Base-by-base conservation (phyloP, 495 filamentous ascomycete species). In the Aspergillus olivimuriae region DNA sequence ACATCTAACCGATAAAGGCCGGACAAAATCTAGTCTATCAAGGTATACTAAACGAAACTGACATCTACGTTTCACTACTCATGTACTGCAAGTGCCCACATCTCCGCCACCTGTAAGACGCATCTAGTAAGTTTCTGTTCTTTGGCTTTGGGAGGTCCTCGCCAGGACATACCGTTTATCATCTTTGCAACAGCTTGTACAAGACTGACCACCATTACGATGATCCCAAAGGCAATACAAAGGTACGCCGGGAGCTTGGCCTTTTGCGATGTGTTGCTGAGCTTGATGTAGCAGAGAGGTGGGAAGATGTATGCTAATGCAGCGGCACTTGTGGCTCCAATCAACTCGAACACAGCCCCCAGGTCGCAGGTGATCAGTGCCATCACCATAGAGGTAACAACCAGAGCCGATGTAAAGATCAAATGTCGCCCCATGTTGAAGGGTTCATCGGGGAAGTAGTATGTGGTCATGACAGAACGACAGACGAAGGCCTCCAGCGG, bases 401-500 rank as follows among this genome's bases (percentile, higher is more conserved):
- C 89, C 37, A 96, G 69, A 10, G 77, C 65, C 1, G 88, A 86
- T 30, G 80, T 90, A 57, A 96, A 86, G 37, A 92, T 78, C 38
- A 97, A 57, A 57, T 98, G 92, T 38, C 89, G 80, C 46, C 83
- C 82, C 53, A 87, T 78, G 56, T 86, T 85, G 62, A 86, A 89
- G 0, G 84, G 84, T 49, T 89, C 82, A 48, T 76, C 65, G 1
- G 83, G 86, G 63, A 88, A 95, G 66, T 81, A 98, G 67, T 95
- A 98, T 36, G 86, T 90, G 24, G 85, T 77, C 84, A 97, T 94
- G 32, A 97, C 92, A 60, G 95, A 90, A 44, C 92, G 81, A 62
- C 94, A 97, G 34, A 98, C 92, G 62, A 98, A 98, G 6, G 88
- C 87, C 68, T 98, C 92, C 28, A 98, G 78, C 2, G 92, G 92